phyloP scores from a whole-genome alignment of 768 basidiomycete species.

The Kwoniella sp. region DNA sequence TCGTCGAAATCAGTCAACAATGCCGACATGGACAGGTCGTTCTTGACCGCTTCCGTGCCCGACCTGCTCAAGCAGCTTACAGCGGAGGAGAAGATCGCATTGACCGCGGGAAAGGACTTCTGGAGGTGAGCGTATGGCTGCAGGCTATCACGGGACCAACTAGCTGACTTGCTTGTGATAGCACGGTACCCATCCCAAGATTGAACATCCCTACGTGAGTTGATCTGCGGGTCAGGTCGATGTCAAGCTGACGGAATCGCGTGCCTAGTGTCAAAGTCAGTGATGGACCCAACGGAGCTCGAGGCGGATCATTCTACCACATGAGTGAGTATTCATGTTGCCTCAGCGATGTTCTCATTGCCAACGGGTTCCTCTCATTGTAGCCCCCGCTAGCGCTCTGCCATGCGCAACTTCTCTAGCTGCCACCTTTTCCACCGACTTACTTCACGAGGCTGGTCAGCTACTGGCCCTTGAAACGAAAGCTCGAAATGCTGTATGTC shows the following conservation, averaged over 20 bases:
- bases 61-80: conserved; percentile 57
- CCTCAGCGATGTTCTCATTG: no score
- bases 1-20: no score
- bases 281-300: conserved; percentile 70
- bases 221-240: no score
- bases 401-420: conserved; percentile 69
- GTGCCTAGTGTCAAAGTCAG: conserved; percentile 55
- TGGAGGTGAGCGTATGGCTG: conserved; percentile 55
- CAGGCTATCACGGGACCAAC: background rate
- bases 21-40: conserved; percentile 39
- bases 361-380: background rate
- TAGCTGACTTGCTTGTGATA: background rate
- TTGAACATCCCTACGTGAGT: conserved; percentile 13
- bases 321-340: conserved; percentile 44
- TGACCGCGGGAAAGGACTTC: conserved; percentile 65
- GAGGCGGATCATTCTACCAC: conserved; percentile 53
- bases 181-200: conserved; percentile 14
- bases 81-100: conserved; percentile 57
- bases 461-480: conserved; percentile 15
- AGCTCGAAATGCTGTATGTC: conserved; percentile 13
- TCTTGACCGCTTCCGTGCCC: conserved; percentile 58
- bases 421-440: conserved; percentile 64
- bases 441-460: conserved; percentile 49
- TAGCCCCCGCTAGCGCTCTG: conserved; percentile 60
- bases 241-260: background rate